These are phyloP conservation scores for Kwoniella dejecticola DNA, from an alignment of 768 basidiomycete species.

Conservation along the genomic window DNA sequence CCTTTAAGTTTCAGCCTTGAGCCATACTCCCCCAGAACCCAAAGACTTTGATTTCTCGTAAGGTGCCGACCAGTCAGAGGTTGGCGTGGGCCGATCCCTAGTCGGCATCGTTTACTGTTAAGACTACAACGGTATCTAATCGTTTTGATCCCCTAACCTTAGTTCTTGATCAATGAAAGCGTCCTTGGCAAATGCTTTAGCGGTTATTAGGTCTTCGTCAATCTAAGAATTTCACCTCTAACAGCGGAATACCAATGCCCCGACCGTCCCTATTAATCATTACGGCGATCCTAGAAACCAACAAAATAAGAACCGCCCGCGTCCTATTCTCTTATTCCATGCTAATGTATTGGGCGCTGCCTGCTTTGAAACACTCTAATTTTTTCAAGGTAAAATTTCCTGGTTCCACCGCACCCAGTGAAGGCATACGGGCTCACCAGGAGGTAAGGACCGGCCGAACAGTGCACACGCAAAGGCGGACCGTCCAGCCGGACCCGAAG, in stretches of 20 bases:
- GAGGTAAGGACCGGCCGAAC: conserved; percentile 68
- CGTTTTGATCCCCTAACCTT: conserved; percentile 82
- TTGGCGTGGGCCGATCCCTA: conserved; percentile 71
- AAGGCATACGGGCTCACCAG: conserved; percentile 72
- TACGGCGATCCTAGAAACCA: conserved; percentile 79
- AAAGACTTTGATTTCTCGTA: conserved; percentile 87
- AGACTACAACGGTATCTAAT: conserved; percentile 82
- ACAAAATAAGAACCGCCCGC: conserved; percentile 79
- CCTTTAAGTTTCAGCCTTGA: conserved; percentile 78
- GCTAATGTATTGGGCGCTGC: conserved; percentile 78
- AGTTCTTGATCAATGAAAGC: conserved; percentile 84
- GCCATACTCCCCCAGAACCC: conserved; percentile 80
- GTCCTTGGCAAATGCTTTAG: conserved; percentile 84
- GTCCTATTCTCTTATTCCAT: conserved; percentile 82
- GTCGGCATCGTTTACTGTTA: conserved; percentile 83
- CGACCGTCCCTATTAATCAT: conserved; percentile 79
- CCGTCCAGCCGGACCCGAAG: conserved; percentile 65
- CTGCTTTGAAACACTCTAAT: conserved; percentile 83
- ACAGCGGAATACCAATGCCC: conserved; percentile 78
- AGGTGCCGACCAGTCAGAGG: conserved; percentile 75
- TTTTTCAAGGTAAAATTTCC: conserved; percentile 81
- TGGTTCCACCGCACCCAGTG: conserved; percentile 71
- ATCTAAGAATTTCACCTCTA: conserved; percentile 87
- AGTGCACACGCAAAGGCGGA: conserved; percentile 71
- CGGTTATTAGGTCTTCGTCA: conserved; percentile 76